Percentiles rank a stretch among this genome's conserved stretches.
phyloP scores from a whole-genome alignment of 306 rosid genomes.

The Dicorynia guianensis region DNA sequence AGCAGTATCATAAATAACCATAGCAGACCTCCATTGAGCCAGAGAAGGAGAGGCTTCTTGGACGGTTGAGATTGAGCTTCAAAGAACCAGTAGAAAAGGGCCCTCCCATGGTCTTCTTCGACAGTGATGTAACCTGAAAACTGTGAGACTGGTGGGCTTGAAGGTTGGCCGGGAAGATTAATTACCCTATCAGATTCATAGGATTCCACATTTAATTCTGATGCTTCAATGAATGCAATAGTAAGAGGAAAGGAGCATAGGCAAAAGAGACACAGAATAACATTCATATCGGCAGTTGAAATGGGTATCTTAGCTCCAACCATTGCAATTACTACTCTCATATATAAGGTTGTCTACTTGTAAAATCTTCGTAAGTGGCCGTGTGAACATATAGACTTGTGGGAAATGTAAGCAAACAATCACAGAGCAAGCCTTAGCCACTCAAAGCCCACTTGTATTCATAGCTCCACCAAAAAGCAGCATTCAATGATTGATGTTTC shows the following conservation, averaged over 20 bases:
- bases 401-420: conserved; percentile 1
- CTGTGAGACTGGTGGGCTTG: conserved; percentile 55
- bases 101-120: conserved; percentile 61
- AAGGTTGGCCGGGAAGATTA: conserved; percentile 60
- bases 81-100: conserved; percentile 70
- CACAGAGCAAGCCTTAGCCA: conserved; percentile 23
- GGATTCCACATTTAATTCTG: conserved; percentile 37
- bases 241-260: conserved; percentile 30
- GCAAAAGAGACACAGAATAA: conserved; percentile 30
- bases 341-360: neutral
- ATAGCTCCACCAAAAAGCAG: neutral
- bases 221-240: conserved; percentile 42
- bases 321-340: conserved; percentile 28
- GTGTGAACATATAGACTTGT: neutral
- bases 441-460: conserved; percentile 28
- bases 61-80: conserved; percentile 64
- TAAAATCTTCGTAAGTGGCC: neutral
- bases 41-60: conserved; percentile 62
- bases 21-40: conserved; percentile 66
- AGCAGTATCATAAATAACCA: neutral
- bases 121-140: conserved; percentile 64
- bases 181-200: conserved; percentile 57
- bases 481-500: conserved; percentile 19
- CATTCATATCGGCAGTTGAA: conserved; percentile 26
- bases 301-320: conserved; percentile 17